Evolutionary conservation across 129 eudicot genomes (phyloP).

Genomic region (Tagetes patula): DNA sequence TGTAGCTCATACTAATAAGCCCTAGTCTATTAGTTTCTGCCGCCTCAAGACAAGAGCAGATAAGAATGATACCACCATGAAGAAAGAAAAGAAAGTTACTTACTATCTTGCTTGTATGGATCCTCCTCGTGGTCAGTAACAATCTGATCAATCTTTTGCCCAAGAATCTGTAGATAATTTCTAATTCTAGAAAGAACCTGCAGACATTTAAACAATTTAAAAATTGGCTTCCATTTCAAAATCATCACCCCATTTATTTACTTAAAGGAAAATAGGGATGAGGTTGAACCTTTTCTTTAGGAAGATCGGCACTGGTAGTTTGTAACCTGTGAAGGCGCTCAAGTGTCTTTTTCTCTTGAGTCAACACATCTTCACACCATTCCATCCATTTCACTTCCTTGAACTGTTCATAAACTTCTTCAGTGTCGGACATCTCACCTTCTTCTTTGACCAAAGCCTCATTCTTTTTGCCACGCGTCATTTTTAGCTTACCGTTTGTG

Average conservation of each 20-base stretch:
- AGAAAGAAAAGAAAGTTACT: slow-evolving; percentile 11
- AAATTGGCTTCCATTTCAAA: background rate
- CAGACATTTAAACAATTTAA: slow-evolving; percentile 14
- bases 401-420: slow-evolving; percentile 92
- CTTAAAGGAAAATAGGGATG: background rate
- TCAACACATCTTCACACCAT: slow-evolving; percentile 98
- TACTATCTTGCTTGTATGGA: slow-evolving; percentile 77
- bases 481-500: slow-evolving; percentile 41
- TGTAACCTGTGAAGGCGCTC: slow-evolving; percentile 82
- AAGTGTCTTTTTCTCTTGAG: slow-evolving; percentile 74
- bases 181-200: slow-evolving; percentile 90
- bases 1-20: too few relatives aligned
- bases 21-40: too few relatives aligned
- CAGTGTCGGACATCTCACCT: slow-evolving; percentile 97
- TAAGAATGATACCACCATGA: background rate
- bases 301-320: slow-evolving; percentile 88
- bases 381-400: slow-evolving; percentile 99
- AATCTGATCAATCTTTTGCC: slow-evolving; percentile 83
- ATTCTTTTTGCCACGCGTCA: slow-evolving; percentile 50
- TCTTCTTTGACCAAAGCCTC: slow-evolving; percentile 93
- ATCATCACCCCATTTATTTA: background rate
- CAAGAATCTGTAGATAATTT: slow-evolving; percentile 86
- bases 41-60: background rate
- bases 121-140: slow-evolving; percentile 71
- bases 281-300: slow-evolving; percentile 77